A percentile compares a stretch with the other conserved stretches of the same genome.
Evolutionary conservation across 305 asterid species (phyloP).

Genomic region (Rubia occidens): DNA sequence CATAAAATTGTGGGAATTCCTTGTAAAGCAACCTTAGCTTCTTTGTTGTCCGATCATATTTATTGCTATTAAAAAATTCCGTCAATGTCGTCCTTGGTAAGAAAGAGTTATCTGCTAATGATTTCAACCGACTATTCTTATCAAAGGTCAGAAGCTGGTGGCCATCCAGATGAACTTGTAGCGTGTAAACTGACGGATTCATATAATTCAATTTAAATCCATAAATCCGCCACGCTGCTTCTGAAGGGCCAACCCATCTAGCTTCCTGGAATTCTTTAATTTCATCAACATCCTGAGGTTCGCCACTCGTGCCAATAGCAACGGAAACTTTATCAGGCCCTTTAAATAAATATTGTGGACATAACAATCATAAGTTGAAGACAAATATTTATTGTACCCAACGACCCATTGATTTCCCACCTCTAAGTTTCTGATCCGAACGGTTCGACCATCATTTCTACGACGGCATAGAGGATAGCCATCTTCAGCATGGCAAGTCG

Average conservation of each 20-base stretch:
- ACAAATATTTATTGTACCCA: background rate
- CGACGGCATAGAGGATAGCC: background rate
- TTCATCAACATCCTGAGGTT: background rate
- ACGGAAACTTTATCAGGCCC: background rate
- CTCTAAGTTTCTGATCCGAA: background rate
- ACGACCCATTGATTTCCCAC: background rate
- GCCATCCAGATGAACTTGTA: background rate
- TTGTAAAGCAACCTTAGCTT: background rate
- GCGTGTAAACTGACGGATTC: background rate
- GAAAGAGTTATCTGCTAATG: background rate
- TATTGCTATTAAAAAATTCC: background rate
- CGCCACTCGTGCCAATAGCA: rapidly evolving
- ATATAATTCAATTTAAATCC: background rate
- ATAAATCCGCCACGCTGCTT: background rate
- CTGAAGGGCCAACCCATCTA: background rate
- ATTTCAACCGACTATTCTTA: background rate
- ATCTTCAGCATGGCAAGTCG: background rate
- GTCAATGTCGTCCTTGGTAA: background rate
- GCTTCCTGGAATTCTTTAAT: background rate
- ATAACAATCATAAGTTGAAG: background rate
- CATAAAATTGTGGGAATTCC: background rate
- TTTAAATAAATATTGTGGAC: background rate
- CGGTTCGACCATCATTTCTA: background rate
- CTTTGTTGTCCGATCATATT: background rate
- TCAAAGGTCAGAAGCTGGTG: background rate